Conservation (phyloP, 1,284 basidiomycete species). For the Xerocomus amazonicus region DNA sequence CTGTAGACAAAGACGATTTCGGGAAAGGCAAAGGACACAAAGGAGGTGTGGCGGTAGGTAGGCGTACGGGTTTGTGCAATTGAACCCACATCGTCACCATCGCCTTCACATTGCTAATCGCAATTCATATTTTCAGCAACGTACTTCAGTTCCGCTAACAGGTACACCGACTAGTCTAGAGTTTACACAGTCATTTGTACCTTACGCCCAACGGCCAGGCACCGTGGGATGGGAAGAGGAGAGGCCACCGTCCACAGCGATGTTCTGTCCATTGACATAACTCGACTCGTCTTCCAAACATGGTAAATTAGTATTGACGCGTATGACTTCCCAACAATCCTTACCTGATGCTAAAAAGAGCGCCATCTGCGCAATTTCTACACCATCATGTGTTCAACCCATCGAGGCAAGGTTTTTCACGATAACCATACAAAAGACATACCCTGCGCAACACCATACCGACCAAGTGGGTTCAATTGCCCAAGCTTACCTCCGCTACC, state of each 20-base stretch:
- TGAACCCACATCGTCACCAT: too few relatives aligned
- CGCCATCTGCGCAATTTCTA: slow-evolving; percentile 81
- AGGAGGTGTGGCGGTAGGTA: too few relatives aligned
- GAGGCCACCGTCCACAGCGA: slow-evolving; percentile 85
- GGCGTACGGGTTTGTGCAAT: too few relatives aligned
- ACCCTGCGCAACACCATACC: slow-evolving; percentile 81
- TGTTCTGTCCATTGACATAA: slow-evolving; percentile 89
- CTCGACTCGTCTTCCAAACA: slow-evolving; percentile 72
- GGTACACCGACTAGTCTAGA: not conserved
- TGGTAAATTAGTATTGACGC: slow-evolving; percentile 13
- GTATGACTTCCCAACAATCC: slow-evolving; percentile 12
- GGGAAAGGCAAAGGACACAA: too few relatives aligned
- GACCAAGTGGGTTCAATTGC: slow-evolving; percentile 79
- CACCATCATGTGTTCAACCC: slow-evolving; percentile 18
- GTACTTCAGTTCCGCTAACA: not conserved
- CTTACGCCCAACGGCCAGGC: slow-evolving; percentile 35
- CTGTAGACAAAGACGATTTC: too few relatives aligned
- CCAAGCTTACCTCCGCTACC: slow-evolving; percentile 78
- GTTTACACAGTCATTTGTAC: not conserved
- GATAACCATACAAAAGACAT: slow-evolving; percentile 9
- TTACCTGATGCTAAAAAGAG: slow-evolving; percentile 85
- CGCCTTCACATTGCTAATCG: too few relatives aligned
- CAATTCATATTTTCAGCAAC: too few relatives aligned
- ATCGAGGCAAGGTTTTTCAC: slow-evolving; percentile 10
- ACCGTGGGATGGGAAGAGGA: slow-evolving; percentile 54